These are phyloP conservation scores for Jacaranda mimosifolia DNA, from an alignment of 257 asterid species.

Conservation along the genomic window DNA sequence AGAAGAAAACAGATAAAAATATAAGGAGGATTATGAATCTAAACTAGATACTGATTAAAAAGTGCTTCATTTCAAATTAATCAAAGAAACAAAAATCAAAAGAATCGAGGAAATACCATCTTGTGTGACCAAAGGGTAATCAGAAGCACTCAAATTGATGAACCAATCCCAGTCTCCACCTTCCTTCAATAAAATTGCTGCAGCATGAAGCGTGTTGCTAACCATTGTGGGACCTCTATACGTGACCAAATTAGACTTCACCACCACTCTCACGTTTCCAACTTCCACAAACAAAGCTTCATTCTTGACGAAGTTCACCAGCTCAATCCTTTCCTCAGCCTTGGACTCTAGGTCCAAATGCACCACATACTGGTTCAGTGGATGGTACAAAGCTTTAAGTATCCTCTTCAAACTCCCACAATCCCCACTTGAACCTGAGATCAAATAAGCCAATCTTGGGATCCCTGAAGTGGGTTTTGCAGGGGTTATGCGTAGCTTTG, in stretches of 20 bases:
- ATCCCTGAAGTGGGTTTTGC: conserved; percentile 53
- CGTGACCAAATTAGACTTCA: conserved; percentile 76
- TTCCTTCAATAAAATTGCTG: too few species aligned
- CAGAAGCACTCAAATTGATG: too few species aligned
- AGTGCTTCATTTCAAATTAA: neutral
- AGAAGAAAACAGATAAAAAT: neutral
- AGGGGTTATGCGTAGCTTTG: conserved; percentile 50
- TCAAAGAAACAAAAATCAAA: neutral
- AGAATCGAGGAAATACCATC: conserved; percentile 5
- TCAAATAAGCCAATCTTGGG: conserved; percentile 78
- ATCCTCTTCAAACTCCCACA: conserved; percentile 62
- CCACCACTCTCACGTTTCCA: conserved; percentile 69
- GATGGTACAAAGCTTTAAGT: conserved; percentile 72
- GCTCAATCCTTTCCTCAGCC: conserved; percentile 68
- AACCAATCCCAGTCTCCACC: too few species aligned
- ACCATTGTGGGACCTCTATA: conserved; percentile 87
- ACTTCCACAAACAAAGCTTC: conserved; percentile 53
- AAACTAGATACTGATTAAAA: neutral
- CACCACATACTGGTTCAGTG: conserved; percentile 71
- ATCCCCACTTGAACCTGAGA: conserved; percentile 85
- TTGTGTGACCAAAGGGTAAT: too few species aligned
- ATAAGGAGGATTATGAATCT: neutral
- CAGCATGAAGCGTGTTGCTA: conserved; percentile 52
- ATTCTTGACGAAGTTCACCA: conserved; percentile 55
- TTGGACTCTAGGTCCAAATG: conserved; percentile 79